A percentile compares a stretch with the other conserved stretches of the same genome.
Conservation (phyloP, 106 monocot genomes). For the Platanthera guangdongensis region DNA sequence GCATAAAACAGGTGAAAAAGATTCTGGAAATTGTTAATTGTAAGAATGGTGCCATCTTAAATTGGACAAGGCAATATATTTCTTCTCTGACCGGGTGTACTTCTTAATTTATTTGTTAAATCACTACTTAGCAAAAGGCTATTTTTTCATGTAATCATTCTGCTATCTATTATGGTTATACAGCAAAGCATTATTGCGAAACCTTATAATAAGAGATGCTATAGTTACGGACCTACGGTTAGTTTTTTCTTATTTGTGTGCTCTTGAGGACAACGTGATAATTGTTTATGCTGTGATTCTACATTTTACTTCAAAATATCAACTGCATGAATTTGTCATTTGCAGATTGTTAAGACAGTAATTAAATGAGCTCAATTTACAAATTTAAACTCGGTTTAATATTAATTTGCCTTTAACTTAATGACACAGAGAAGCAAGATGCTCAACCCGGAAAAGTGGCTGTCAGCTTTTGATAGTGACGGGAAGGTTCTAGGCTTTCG, state of each 20-base stretch:
- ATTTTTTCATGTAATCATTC: neutral
- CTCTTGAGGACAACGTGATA: neutral
- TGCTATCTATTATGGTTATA: neutral
- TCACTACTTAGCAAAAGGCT: neutral
- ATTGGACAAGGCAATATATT: neutral
- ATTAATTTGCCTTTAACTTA: neutral
- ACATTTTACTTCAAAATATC: neutral
- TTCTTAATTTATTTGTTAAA: neutral
- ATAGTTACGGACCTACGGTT: neutral
- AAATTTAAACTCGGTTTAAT: neutral
- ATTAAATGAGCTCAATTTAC: neutral
- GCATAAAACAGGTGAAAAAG: neutral
- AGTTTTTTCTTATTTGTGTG: neutral
- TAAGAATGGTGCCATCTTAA: neutral
- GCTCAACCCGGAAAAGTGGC: constrained; percentile 81
- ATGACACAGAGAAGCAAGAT: constrained; percentile 46
- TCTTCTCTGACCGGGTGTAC: neutral
- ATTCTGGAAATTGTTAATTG: neutral
- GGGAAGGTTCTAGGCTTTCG: constrained; percentile 58
- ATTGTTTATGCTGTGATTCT: neutral
- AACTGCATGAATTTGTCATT: neutral
- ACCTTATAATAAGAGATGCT: neutral
- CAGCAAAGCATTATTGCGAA: neutral
- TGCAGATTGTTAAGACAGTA: neutral
- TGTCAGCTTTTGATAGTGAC: constrained; percentile 44